Conservation (phyloP, 208 protist species). For the Naegleria fowleri region DNA sequence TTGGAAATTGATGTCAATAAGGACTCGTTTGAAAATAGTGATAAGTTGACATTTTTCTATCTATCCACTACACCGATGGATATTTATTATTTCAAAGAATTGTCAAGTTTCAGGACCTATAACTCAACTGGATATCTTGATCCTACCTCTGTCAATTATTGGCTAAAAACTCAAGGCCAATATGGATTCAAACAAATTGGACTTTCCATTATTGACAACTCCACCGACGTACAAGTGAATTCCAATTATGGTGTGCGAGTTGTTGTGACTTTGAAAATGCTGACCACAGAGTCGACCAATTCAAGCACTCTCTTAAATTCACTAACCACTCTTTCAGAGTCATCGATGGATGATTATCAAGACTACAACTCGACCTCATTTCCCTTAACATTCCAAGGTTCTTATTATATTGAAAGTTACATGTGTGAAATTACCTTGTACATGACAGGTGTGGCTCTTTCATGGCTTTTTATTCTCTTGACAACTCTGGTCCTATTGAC, state of each 20-base stretch:
- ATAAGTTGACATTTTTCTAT: background rate
- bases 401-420: background rate
- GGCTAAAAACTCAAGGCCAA: background rate
- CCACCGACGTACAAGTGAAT: background rate
- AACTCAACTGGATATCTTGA: background rate
- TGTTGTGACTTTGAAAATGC: background rate
- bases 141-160: background rate
- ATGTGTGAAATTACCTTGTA: background rate
- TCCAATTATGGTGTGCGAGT: background rate
- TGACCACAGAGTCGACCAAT: background rate
- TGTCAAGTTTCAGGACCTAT: background rate
- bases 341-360: background rate
- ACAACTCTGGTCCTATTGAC: background rate
- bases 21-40: background rate
- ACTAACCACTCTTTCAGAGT: background rate
- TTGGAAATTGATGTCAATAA: background rate
- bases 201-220: background rate
- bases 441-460: background rate
- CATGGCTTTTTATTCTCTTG: background rate
- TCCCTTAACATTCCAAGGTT: background rate
- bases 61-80: background rate
- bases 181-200: background rate
- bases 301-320: background rate
- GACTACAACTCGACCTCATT: background rate
- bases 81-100: background rate